Evolutionary conservation across 139 green algal species (phyloP).

Genomic region (Coelastrella sp.): DNA sequence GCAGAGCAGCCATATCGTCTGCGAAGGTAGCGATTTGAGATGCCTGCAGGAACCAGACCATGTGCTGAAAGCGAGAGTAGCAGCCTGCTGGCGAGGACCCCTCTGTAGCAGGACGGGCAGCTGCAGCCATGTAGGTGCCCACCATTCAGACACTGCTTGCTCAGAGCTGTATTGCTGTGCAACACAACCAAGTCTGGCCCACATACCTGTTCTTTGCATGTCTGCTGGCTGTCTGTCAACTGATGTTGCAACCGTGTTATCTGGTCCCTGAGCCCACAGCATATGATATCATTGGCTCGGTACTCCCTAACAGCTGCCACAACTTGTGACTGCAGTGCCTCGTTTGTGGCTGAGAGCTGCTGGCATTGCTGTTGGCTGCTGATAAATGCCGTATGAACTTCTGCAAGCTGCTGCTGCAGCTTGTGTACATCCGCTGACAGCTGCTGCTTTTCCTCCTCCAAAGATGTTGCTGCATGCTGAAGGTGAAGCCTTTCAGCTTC

Average conservation of each 20-base stretch:
- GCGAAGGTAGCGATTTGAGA: not conserved
- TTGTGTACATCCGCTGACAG: not conserved
- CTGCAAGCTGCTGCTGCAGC: conserved; percentile 35
- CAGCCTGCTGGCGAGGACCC: not conserved
- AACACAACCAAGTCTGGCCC: not conserved
- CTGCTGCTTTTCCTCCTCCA: conserved; percentile 10
- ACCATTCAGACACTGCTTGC: too few species aligned
- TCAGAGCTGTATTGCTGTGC: not conserved
- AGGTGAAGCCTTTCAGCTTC: conserved; percentile 25
- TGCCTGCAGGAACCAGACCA: not conserved
- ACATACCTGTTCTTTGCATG: conserved; percentile 31
- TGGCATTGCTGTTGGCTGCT: not conserved
- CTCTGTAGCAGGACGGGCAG: too few species aligned
- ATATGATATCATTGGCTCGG: conserved; percentile 41
- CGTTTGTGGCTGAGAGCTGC: not conserved
- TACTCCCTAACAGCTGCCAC: conserved; percentile 12
- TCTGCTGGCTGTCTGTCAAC: conserved; percentile 16
- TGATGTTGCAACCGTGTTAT: conserved; percentile 13
- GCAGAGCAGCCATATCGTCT: not conserved
- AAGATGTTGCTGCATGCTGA: not conserved
- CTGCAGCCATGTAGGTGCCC: too few species aligned
- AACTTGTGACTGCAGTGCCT: not conserved
- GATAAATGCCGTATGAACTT: not conserved
- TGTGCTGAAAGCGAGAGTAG: not conserved
- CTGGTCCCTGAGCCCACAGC: conserved; percentile 9